A percentile compares a stretch with the other conserved stretches of the same genome.
Evolutionary conservation across 2,329 filamentous ascomycete genomes (phyloP).

Genomic region (Emericellopsis cladophorae): DNA sequence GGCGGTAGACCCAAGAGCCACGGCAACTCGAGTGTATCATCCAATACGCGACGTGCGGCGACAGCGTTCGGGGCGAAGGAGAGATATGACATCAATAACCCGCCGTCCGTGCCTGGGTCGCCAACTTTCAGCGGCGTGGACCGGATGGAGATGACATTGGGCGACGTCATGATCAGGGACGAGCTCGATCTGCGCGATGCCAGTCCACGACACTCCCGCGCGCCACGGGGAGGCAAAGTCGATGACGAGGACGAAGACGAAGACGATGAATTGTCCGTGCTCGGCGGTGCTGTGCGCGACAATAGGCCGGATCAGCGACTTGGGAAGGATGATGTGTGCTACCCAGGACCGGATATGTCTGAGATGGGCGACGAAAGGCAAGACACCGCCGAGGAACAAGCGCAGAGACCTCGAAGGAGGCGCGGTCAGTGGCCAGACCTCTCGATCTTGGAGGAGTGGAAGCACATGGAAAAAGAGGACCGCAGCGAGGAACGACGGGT

Average conservation of each 20-base stretch:
- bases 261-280: constrained; percentile 19
- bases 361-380: constrained; percentile 56
- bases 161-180: constrained; percentile 60
- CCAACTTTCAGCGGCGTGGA: constrained; percentile 37
- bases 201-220: constrained; percentile 10
- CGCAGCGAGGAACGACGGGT: constrained; percentile 70
- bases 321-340: constrained; percentile 83
- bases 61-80: constrained; percentile 23
- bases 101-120: constrained; percentile 53
- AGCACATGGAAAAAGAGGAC: constrained; percentile 71
- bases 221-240: constrained; percentile 4
- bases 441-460: constrained; percentile 77
- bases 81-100: constrained; percentile 53
- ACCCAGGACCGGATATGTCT: constrained; percentile 60
- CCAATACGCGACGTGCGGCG: constrained; percentile 25
- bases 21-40: constrained; percentile 38
- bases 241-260: constrained; percentile 15
- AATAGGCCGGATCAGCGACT: constrained; percentile 27
- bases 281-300: constrained; percentile 11
- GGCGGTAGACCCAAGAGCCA: constrained; percentile 23
- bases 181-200: constrained; percentile 34
- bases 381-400: constrained; percentile 25
- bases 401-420: constrained; percentile 36
- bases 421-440: constrained; percentile 78
- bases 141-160: constrained; percentile 43